Percentiles rank a stretch among this genome's conserved stretches.
phyloP scores from a whole-genome alignment of 83 land plant species.

The Picea abies region DNA sequence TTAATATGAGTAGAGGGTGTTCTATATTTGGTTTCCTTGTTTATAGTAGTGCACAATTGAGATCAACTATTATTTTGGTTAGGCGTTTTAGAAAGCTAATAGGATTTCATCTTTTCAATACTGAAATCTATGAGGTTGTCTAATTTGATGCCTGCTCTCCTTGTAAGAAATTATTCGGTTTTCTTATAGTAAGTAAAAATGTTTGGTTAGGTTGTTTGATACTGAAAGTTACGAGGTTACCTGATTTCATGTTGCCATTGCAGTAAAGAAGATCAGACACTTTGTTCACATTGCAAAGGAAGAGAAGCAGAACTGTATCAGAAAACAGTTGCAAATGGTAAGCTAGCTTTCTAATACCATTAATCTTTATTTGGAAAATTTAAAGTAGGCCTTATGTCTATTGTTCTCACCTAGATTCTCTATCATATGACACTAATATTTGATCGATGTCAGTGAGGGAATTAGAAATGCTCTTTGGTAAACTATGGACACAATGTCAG shows the following conservation, averaged over 20 bases:
- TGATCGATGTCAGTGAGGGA: slow-evolving; percentile 64
- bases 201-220: too few species aligned
- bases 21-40: neutral
- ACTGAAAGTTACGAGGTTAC: neutral
- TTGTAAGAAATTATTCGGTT: neutral
- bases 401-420: slow-evolving; percentile 5
- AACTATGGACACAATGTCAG: slow-evolving; percentile 99
- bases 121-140: neutral
- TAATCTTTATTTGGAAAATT: neutral
- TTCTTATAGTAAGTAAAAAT: too few species aligned
- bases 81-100: neutral
- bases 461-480: slow-evolving; percentile 88
- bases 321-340: slow-evolving; percentile 91
- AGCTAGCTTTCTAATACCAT: neutral
- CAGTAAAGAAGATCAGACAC: slow-evolving; percentile 75
- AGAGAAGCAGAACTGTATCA: slow-evolving; percentile 96
- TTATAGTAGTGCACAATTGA: neutral
- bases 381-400: neutral
- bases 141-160: neutral
- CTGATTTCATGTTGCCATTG: slow-evolving; percentile 9
- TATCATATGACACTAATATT: slow-evolving; percentile 2
- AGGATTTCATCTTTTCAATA: slow-evolving; percentile 1
- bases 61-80: neutral
- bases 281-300: slow-evolving; percentile 94
- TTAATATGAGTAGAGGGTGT: neutral